These are phyloP conservation scores for Xerocomellus dryophilus DNA, from an alignment of 768 basidiomycete species.

Conservation along the genomic window DNA sequence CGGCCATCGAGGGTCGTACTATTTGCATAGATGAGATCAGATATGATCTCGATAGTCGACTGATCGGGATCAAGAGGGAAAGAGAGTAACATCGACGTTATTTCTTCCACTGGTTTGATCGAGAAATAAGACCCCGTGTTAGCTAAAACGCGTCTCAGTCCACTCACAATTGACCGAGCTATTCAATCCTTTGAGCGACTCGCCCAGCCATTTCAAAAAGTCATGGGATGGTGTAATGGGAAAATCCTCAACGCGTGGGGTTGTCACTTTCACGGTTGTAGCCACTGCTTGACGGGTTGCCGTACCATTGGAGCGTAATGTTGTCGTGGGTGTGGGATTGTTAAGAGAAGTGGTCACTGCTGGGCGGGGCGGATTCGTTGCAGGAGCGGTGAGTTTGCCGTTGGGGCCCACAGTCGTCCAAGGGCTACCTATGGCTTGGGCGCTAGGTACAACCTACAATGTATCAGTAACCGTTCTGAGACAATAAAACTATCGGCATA, in stretches of 20 bases:
- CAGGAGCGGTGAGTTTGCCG: conserved; percentile 52
- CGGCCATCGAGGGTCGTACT: conserved; percentile 94
- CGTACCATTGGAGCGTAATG: conserved; percentile 39
- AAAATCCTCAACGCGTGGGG: conserved; percentile 55
- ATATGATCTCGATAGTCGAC: conserved; percentile 85
- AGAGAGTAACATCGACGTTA: conserved; percentile 90
- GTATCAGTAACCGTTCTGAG: conserved; percentile 1
- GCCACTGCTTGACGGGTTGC: conserved; percentile 38
- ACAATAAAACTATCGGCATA: conserved; percentile 26
- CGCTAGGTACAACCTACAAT: conserved; percentile 32
- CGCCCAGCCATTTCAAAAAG: conserved; percentile 88
- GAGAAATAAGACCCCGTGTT: conserved; percentile 17
- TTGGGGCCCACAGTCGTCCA: conserved; percentile 88
- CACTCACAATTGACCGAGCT: conserved; percentile 52
- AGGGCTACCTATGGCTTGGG: conserved; percentile 45
- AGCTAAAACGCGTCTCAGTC: neutral
- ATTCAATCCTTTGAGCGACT: conserved; percentile 74
- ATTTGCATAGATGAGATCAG: conserved; percentile 91
- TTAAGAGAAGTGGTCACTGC: conserved; percentile 30
- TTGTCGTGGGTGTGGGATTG: conserved; percentile 29
- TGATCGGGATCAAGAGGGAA: conserved; percentile 90
- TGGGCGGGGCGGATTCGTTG: conserved; percentile 34
- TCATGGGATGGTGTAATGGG: conserved; percentile 76
- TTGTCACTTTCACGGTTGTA: conserved; percentile 29
- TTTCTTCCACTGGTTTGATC: conserved; percentile 77